Evolutionary conservation across 129 eudicot genomes (phyloP).

Genomic region (Artemisia argyi): DNA sequence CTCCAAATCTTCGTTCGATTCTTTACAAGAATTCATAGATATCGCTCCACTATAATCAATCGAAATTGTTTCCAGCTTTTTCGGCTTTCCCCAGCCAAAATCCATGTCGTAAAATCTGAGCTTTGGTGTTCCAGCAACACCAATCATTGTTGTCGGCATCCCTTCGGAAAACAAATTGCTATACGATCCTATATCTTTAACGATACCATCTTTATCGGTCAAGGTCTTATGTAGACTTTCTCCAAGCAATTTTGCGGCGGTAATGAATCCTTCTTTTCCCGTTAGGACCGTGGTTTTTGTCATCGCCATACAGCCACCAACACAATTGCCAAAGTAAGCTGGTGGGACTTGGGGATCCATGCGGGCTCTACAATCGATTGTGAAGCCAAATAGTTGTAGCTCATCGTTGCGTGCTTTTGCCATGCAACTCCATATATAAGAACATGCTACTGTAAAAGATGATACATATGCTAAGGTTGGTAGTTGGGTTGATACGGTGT

Average conservation of each 20-base stretch:
- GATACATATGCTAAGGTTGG: conserved; percentile 25
- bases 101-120: conserved; percentile 15
- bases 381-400: not conserved
- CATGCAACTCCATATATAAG: conserved; percentile 39
- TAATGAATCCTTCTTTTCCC: not conserved
- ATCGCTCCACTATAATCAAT: conserved; percentile 13
- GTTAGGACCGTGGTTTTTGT: not conserved
- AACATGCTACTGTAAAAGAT: conserved; percentile 35
- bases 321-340: conserved; percentile 24
- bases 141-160: conserved; percentile 4
- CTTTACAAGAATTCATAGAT: conserved; percentile 20
- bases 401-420: conserved; percentile 17
- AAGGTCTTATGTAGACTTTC: conserved; percentile 8
- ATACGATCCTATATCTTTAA: not conserved
- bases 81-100: conserved; percentile 30
- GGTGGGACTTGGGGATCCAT: conserved; percentile 23
- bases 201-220: conserved; percentile 6
- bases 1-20: conserved; percentile 32
- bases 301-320: conserved; percentile 7
- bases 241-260: conserved; percentile 13
- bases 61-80: conserved; percentile 21
- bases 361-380: conserved; percentile 16
- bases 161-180: not conserved
- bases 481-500: not conserved
- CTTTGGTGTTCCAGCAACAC: conserved; percentile 19